Percentiles rank a stretch among this genome's conserved stretches.
Evolutionary conservation across 2,329 filamentous ascomycete species (phyloP).

Genomic region (Exophiala sp.): DNA sequence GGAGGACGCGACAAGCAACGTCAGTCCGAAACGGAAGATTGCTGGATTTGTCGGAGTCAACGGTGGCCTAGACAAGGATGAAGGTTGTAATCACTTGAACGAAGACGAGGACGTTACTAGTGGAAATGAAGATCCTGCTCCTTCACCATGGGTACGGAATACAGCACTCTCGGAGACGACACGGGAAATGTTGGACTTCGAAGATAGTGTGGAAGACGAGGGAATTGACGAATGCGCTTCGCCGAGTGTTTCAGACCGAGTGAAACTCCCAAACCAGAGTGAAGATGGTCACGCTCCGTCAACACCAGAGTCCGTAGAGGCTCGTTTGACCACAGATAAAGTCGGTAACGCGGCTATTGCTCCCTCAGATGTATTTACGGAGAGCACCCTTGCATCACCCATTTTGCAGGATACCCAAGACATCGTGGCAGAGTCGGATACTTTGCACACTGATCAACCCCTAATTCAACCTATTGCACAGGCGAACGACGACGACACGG

Average conservation of each 20-base stretch:
- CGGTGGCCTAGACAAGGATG: neutral
- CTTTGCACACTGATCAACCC: neutral
- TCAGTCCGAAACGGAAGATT: conserved; percentile 19
- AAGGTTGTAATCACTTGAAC: neutral
- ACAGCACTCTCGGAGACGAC: neutral
- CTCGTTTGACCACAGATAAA: neutral
- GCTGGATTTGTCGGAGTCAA: conserved; percentile 2
- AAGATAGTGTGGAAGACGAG: neutral
- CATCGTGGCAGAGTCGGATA: neutral
- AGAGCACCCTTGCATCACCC: neutral
- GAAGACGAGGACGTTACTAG: neutral
- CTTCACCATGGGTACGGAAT: neutral
- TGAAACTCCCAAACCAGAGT: neutral
- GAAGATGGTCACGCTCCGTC: neutral
- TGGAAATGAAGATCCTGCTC: neutral
- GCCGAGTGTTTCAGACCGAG: conserved; percentile 6
- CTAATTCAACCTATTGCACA: neutral
- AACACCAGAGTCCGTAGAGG: neutral
- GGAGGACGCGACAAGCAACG: conserved; percentile 10
- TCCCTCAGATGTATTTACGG: neutral
- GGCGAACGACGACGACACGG: conserved; percentile 26
- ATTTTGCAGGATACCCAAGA: neutral
- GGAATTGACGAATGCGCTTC: neutral
- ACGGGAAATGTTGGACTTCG: neutral
- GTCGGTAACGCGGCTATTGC: too few species aligned